A percentile compares a stretch with the other conserved stretches of the same genome.
Evolutionary conservation across 495 filamentous ascomycete species (phyloP).

Genomic region (Pseudotulostoma volvatum): DNA sequence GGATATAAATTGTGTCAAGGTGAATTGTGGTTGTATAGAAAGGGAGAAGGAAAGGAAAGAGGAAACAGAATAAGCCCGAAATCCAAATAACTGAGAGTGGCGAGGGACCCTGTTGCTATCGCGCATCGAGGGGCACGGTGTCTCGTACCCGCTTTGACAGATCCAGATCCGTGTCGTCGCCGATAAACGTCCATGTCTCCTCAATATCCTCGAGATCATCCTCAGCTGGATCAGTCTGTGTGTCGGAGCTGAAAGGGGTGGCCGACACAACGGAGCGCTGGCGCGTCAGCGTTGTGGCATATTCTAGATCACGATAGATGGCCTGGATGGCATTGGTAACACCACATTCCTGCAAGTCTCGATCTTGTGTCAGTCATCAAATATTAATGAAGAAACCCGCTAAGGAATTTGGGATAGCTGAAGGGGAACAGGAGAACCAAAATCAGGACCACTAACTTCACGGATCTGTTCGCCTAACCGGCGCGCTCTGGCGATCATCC

Average conservation of each 20-base stretch:
- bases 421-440: background rate
- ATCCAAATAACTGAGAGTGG: background rate
- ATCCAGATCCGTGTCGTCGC: conserved; percentile 46
- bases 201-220: conserved; percentile 35
- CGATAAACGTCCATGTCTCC: conserved; percentile 62
- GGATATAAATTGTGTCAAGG: no score
- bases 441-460: conserved; percentile 38
- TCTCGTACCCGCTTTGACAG: conserved; percentile 18
- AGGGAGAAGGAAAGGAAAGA: background rate
- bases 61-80: background rate
- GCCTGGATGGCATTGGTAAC: conserved; percentile 78
- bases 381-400: conserved; percentile 4
- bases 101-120: background rate
- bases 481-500: conserved; percentile 76
- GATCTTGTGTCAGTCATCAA: no score
- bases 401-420: conserved; percentile 1
- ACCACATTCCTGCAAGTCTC: conserved; percentile 74
- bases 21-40: background rate
- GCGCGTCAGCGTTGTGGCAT: conserved; percentile 77
- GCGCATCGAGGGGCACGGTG: background rate
- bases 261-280: conserved; percentile 29
- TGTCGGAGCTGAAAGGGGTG: conserved; percentile 22
- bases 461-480: conserved; percentile 75
- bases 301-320: conserved; percentile 91
- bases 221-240: conserved; percentile 15